A percentile compares a stretch with the other conserved stretches of the same genome.
phyloP scores from a whole-genome alignment of 2,329 filamentous ascomycete genomes.

The Fusarium heterosporum region DNA sequence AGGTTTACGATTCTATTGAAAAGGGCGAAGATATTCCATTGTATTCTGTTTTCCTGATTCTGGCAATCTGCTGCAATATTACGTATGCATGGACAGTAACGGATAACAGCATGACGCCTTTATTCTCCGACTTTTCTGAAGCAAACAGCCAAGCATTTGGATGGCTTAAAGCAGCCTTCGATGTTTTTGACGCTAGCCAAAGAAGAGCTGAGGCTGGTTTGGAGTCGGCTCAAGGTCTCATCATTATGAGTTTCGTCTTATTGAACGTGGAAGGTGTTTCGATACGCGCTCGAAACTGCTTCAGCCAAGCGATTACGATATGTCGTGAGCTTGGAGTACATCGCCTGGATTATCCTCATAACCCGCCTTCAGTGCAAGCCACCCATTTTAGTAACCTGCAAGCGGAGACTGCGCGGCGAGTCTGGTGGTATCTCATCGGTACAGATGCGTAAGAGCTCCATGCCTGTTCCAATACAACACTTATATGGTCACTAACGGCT shows the following conservation, averaged over 20 bases:
- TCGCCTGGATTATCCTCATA: slow-evolving; percentile 52
- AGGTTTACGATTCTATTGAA: slow-evolving; percentile 48
- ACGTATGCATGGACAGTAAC: slow-evolving; percentile 50
- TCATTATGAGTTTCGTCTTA: slow-evolving; percentile 54
- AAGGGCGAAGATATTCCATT: slow-evolving; percentile 40
- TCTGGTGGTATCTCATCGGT: slow-evolving; percentile 59
- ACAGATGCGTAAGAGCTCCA: slow-evolving; percentile 53
- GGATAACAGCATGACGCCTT: slow-evolving; percentile 43
- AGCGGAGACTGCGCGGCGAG: slow-evolving; percentile 54
- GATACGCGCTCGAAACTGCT: slow-evolving; percentile 20
- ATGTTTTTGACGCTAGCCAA: slow-evolving; percentile 53
- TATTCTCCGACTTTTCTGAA: slow-evolving; percentile 46
- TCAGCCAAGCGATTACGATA: slow-evolving; percentile 37
- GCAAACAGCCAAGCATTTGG: slow-evolving; percentile 46
- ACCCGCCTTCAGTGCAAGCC: slow-evolving; percentile 26
- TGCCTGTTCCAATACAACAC: neutral
- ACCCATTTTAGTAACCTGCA: slow-evolving; percentile 45
- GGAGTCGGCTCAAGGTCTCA: slow-evolving; percentile 53
- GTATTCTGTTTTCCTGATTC: slow-evolving; percentile 46
- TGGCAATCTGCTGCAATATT: slow-evolving; percentile 49
- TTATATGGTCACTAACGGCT: slow-evolving; percentile 11
- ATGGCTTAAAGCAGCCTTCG: slow-evolving; percentile 53
- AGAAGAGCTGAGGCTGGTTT: slow-evolving; percentile 47
- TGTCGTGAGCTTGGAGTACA: slow-evolving; percentile 52
- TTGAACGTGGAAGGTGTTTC: slow-evolving; percentile 52